These are phyloP conservation scores for Diaporthe velutina DNA, from an alignment of 2,329 filamentous ascomycete genomes.

Conservation along the genomic window DNA sequence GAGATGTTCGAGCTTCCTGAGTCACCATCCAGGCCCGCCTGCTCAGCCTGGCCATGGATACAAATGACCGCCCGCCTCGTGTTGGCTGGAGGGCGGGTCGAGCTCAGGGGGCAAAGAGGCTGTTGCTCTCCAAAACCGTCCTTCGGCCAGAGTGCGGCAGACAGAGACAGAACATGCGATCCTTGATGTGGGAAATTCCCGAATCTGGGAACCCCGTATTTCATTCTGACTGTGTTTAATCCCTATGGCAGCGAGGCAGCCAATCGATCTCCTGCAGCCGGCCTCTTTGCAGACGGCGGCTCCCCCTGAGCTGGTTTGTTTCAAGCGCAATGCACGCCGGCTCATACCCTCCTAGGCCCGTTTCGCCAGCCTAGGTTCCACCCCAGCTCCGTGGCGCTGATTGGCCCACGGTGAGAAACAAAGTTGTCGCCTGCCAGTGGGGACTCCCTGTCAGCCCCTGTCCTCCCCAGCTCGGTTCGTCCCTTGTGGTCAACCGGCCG, in stretches of 20 bases:
- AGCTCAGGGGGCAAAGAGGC: not conserved
- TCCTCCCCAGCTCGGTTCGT: conserved; percentile 1
- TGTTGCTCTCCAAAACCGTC: not conserved
- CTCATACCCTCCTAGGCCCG: conserved; percentile 2
- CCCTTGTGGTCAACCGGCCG: not conserved
- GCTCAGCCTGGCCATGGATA: conserved; percentile 15
- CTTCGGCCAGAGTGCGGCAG: conserved; percentile 8
- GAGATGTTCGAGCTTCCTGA: not conserved
- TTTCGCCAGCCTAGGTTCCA: not conserved
- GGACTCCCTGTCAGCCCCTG: not conserved
- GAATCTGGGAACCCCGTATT: not conserved
- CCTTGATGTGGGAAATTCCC: not conserved
- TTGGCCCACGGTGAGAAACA: not conserved
- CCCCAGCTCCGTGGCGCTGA: not conserved
- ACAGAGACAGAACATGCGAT: not conserved
- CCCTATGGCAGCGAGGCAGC: conserved; percentile 3
- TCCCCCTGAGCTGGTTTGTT: conserved; percentile 14
- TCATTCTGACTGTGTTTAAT: not conserved
- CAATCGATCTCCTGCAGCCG: conserved; percentile 6
- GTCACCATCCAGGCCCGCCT: conserved; percentile 13
- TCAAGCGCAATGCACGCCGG: not conserved
- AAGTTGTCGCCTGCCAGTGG: not conserved
- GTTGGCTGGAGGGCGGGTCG: not conserved
- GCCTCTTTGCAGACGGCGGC: not conserved
- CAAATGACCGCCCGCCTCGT: not conserved